Evolutionary conservation across 202 grass and related monocot species (phyloP).

Genomic region (Digitaria exilis): DNA sequence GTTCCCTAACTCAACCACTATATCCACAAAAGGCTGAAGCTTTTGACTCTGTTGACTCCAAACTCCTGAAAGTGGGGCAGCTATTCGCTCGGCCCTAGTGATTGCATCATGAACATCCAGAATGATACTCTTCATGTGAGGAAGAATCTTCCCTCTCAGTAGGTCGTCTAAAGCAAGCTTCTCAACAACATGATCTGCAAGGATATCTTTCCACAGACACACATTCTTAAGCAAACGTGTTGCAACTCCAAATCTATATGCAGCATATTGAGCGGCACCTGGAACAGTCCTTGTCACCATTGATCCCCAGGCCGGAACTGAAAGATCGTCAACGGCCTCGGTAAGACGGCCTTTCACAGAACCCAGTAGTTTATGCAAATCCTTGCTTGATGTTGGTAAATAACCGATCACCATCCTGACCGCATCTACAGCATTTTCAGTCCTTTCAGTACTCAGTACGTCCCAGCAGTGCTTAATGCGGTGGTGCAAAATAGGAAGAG

Average conservation of each 20-base stretch:
- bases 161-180: constrained; percentile 85
- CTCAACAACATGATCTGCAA: constrained; percentile 66
- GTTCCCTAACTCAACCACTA: constrained; percentile 69
- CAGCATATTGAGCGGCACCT: constrained; percentile 71
- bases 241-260: constrained; percentile 82
- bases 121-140: constrained; percentile 85
- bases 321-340: constrained; percentile 58
- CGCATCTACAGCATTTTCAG: constrained; percentile 65
- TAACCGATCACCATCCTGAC: constrained; percentile 66
- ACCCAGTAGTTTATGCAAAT: constrained; percentile 68
- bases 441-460: constrained; percentile 72
- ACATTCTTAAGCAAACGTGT: constrained; percentile 81
- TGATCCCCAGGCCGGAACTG: constrained; percentile 81
- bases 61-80: constrained; percentile 60
- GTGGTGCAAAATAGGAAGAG: constrained; percentile 91
- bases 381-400: constrained; percentile 63
- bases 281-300: constrained; percentile 72
- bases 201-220: constrained; percentile 84
- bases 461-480: constrained; percentile 92
- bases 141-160: constrained; percentile 81
- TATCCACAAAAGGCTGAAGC: constrained; percentile 66
- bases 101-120: constrained; percentile 82
- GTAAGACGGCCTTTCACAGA: constrained; percentile 62
- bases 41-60: constrained; percentile 57
- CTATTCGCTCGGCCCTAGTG: constrained; percentile 72